Base-by-base conservation (phyloP, 345 rosid species). In the Kandelia obovata region DNA sequence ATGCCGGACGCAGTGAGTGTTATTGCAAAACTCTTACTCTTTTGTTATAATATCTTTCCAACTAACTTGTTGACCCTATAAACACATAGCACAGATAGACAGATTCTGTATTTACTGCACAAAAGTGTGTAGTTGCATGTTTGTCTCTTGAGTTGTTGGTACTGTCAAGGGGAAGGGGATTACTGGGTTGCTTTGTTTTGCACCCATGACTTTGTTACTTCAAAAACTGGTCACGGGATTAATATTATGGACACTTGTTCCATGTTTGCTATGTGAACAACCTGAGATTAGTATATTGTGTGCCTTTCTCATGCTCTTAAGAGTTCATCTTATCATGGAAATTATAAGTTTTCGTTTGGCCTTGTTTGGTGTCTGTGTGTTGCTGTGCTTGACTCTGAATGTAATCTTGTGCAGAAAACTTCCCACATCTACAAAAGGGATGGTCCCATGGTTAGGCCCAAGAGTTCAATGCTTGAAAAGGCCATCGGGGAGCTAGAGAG, bases 1-100 rank as follows among this genome's bases (percentile, higher is more conserved):
- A 21, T 70, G 71, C 89, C 80, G 64, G 64, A 73, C 62, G 53
- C 83, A n/a, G 93, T 88, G 78, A 87, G 91, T 87, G 25, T 39
- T 66, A 32, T 58, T 53, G 28, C 4, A 5, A 10, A 35, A 51
- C 3, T 64, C 31, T 53, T 37, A 21, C 21, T 56, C 16, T 64
- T 7, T 2, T 57, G 5, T 58, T 43, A 20, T 43, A 1, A 39
- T 19, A 20, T 9, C 58, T 19, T 43, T 37, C 35, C 61, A 11
- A 51, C 34, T 20, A n/a, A 4, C 53, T 51, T 52, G 49, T 39
- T 2, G 16, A 39, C 19, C 49, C 49, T 3, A 43, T 43, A 43
- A 13, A 43, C 49, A 43, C 49, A 13, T 43, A 43, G 49, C 49
- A 43, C 17, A 13, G 49, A 43, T 43, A 43, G 49, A 43, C 49